Evolutionary conservation across 495 filamentous ascomycete genomes (phyloP).

Genomic region (Parathielavia appendiculata): DNA sequence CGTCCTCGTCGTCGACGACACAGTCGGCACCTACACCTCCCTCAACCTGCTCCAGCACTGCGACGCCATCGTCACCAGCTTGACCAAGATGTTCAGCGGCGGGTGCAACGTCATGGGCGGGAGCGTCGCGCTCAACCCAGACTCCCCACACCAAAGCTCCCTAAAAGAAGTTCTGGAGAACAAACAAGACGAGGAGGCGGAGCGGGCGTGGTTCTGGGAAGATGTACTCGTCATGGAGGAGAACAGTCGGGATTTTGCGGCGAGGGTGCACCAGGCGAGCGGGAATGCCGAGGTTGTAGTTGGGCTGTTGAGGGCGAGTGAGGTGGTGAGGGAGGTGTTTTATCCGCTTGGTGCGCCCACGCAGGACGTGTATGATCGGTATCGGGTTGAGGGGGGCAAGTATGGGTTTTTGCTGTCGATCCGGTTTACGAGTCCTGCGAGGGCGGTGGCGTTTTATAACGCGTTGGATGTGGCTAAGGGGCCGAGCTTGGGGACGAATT

Average conservation of each 20-base stretch:
- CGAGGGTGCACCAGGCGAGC: conserved; percentile 12
- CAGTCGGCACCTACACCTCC: conserved; percentile 21
- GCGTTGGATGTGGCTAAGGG: conserved; percentile 27
- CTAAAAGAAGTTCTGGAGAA: neutral
- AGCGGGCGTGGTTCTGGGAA: conserved; percentile 18
- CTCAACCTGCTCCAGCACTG: conserved; percentile 16
- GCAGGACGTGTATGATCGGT: conserved; percentile 19
- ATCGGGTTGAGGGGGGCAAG: neutral
- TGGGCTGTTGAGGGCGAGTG: neutral
- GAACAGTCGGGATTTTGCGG: conserved; percentile 24
- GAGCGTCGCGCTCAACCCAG: conserved; percentile 6
- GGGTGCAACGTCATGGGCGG: conserved; percentile 31
- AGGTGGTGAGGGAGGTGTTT: conserved; percentile 20
- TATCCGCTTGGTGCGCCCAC: conserved; percentile 22
- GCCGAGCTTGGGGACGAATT: conserved; percentile 31
- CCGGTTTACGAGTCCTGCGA: conserved; percentile 4
- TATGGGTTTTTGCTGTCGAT: conserved; percentile 29
- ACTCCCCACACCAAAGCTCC: neutral
- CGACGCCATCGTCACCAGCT: conserved; percentile 26
- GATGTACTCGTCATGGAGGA: conserved; percentile 23
- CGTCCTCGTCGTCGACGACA: conserved; percentile 28
- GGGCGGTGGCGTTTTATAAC: conserved; percentile 26
- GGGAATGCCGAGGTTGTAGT: conserved; percentile 17
- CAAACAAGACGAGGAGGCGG: neutral
- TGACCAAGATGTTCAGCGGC: conserved; percentile 32